A percentile compares a stretch with the other conserved stretches of the same genome.
phyloP scores from a whole-genome alignment of 306 rosid genomes.

The Trifolium dubium region DNA sequence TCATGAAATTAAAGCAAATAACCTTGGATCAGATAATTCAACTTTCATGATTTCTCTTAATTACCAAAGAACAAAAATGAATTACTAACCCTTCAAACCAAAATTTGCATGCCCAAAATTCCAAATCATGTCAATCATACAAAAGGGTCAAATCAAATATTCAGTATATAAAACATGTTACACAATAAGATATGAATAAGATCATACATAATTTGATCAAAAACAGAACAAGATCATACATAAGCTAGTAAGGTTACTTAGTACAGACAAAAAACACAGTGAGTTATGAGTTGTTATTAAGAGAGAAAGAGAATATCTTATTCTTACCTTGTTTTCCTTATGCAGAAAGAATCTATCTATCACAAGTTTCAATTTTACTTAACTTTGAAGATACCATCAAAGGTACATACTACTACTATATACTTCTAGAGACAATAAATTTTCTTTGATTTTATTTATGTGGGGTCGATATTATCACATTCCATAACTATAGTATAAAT shows the following conservation, averaged over 20 bases:
- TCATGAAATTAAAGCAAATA: background rate
- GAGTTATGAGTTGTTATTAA: background rate
- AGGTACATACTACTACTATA: background rate
- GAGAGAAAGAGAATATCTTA: background rate
- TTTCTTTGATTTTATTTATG: background rate
- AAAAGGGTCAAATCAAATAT: background rate
- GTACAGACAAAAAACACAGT: background rate
- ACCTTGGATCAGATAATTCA: background rate
- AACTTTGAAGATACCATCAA: constrained; percentile 10
- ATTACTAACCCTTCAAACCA: background rate
- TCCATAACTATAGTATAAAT: background rate
- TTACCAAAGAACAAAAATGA: background rate
- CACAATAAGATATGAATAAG: background rate
- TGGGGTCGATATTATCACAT: constrained; percentile 18
- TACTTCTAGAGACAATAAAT: background rate
- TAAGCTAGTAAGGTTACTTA: background rate
- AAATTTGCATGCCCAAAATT: background rate
- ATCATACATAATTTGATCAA: background rate
- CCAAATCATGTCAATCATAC: background rate
- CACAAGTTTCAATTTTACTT: background rate
- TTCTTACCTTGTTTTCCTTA: background rate
- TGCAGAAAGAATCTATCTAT: background rate
- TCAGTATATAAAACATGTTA: background rate
- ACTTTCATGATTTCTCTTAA: background rate
- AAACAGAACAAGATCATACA: background rate